phyloP scores from a whole-genome alignment of 2,329 filamentous ascomycete species.

The Phialemoniopsis sp. region DNA sequence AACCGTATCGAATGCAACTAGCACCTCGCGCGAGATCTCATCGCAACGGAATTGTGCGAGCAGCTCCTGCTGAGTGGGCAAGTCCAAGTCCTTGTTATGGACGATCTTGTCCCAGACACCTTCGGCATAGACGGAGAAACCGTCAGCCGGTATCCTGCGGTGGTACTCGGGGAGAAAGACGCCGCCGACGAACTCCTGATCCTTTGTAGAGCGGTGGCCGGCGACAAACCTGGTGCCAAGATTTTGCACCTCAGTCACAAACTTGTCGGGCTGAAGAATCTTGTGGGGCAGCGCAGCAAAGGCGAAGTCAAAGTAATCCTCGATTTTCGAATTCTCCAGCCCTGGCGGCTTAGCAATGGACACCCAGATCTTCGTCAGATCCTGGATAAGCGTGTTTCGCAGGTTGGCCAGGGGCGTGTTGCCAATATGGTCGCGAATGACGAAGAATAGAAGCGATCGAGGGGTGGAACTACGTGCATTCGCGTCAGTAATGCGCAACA shows the following conservation, averaged over 20 bases:
- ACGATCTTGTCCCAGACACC: constrained; percentile 98
- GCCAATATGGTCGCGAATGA: constrained; percentile 95
- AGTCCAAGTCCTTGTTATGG: constrained; percentile 94
- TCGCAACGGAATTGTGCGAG: constrained; percentile 97
- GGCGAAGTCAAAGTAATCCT: constrained; percentile 98
- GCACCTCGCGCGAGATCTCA: constrained; percentile 88
- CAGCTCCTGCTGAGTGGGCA: constrained; percentile 95
- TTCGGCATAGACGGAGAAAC: constrained; percentile 90
- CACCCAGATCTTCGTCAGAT: constrained; percentile 87
- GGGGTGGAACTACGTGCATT: constrained; percentile 65
- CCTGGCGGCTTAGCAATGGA: constrained; percentile 88
- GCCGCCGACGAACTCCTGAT: constrained; percentile 72
- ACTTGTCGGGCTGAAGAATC: constrained; percentile 90
- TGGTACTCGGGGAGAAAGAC: constrained; percentile 95
- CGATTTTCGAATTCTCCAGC: constrained; percentile 82
- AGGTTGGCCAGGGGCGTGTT: constrained; percentile 87
- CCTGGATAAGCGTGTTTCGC: constrained; percentile 83
- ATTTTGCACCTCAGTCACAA: constrained; percentile 73
- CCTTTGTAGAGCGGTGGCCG: constrained; percentile 70
- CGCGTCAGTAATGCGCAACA: constrained; percentile 7
- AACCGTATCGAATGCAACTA: constrained; percentile 76
- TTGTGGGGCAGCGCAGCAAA: constrained; percentile 96
- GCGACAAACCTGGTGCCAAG: constrained; percentile 79
- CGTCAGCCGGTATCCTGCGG: constrained; percentile 90
- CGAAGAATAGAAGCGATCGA: constrained; percentile 93